Conservation (phyloP, 2,329 filamentous ascomycete genomes). For the Sporothrix mexicana region DNA sequence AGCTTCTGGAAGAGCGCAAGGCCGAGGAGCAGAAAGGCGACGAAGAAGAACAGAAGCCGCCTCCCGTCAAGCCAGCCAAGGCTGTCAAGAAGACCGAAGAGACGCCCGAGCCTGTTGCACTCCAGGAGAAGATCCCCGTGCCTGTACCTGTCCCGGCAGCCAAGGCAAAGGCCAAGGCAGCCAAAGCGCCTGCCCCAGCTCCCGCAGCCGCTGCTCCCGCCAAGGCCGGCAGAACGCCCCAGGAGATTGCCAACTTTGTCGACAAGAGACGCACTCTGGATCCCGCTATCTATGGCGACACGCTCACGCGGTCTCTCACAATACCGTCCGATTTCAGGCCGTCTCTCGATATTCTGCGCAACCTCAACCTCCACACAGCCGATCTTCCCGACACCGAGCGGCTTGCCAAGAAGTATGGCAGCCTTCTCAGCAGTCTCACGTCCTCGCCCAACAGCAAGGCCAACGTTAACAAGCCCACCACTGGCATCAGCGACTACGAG, state of each 20-base stretch:
- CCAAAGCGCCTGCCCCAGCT: conserved; percentile 31
- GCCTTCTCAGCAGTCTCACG: background rate
- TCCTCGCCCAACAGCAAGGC: background rate
- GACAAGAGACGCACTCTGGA: conserved; percentile 35
- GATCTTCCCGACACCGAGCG: conserved; percentile 58
- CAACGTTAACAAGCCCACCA: conserved; percentile 39
- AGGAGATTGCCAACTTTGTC: conserved; percentile 34
- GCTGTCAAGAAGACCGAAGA: conserved; percentile 41
- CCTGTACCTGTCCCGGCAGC: conserved; percentile 38
- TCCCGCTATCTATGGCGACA: conserved; percentile 54
- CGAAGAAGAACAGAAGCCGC: conserved; percentile 46
- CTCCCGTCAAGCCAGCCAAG: conserved; percentile 39
- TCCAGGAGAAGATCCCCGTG: background rate
- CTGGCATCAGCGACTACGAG: conserved; percentile 41
- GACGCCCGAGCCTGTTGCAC: conserved; percentile 2
- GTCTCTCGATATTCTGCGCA: conserved; percentile 54
- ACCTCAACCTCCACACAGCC: conserved; percentile 50
- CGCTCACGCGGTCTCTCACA: conserved; percentile 53
- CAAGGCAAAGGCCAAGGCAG: conserved; percentile 38
- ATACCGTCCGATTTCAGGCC: conserved; percentile 54
- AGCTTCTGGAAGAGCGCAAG: conserved; percentile 71
- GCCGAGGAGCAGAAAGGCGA: conserved; percentile 55
- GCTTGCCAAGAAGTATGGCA: conserved; percentile 55
- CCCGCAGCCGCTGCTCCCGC: conserved; percentile 37
- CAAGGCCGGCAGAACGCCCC: conserved; percentile 29